These are phyloP conservation scores for Schizopora paradoxa DNA, from an alignment of 1,284 basidiomycete species.

Conservation along the genomic window DNA sequence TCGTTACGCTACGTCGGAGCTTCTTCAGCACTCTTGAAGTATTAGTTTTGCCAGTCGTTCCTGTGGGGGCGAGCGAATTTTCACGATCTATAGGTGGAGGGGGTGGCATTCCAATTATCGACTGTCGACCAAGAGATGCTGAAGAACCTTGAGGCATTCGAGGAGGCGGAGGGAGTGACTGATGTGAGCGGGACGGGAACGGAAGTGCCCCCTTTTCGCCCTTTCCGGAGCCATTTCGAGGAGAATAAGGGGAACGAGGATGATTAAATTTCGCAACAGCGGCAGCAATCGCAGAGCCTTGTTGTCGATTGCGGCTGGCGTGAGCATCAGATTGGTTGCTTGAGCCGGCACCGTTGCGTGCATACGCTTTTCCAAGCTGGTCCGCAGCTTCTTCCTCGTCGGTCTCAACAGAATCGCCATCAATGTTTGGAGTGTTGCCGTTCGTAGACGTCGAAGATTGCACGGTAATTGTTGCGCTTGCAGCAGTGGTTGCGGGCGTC, in stretches of 20 bases:
- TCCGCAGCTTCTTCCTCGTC: conserved; percentile 62
- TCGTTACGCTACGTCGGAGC: conserved; percentile 57
- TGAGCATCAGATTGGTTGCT: conserved; percentile 20
- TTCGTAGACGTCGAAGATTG: conserved; percentile 42
- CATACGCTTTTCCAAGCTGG: conserved; percentile 44
- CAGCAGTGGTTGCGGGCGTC: conserved; percentile 31
- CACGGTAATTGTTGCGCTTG: conserved; percentile 21
- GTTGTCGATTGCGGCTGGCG: conserved; percentile 1
- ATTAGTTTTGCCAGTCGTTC: conserved; percentile 34
- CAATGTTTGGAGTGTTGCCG: conserved; percentile 50
- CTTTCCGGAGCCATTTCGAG: conserved; percentile 33
- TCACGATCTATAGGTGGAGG: conserved; percentile 38
- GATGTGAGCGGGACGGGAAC: conserved; percentile 74
- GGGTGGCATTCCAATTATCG: conserved; percentile 39
- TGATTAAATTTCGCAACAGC: conserved; percentile 54
- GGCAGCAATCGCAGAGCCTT: conserved; percentile 14
- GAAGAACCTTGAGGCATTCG: conserved; percentile 57
- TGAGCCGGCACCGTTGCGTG: conserved; percentile 32
- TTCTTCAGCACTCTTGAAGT: conserved; percentile 55
- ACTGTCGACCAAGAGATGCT: conserved; percentile 63
- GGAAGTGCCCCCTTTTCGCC: conserved; percentile 49
- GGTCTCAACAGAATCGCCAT: conserved; percentile 65
- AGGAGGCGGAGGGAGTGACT: conserved; percentile 69
- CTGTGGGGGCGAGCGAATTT: conserved; percentile 23
- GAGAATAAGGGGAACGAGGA: conserved; percentile 70